Conservation (phyloP, 2,329 filamentous ascomycete species). For the Colletotrichum magnum region DNA sequence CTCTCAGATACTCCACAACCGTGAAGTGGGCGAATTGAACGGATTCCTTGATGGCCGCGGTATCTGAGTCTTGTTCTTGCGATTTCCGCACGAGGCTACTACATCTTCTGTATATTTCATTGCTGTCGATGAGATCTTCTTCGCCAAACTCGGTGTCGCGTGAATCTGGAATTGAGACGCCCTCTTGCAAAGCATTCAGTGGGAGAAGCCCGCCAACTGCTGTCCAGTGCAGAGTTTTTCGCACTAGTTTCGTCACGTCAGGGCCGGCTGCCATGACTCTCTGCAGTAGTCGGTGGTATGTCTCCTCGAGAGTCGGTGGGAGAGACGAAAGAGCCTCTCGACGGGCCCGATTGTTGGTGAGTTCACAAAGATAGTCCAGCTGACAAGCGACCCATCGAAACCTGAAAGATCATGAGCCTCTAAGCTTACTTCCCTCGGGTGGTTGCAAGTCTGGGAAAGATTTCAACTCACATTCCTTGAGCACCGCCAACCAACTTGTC, state of each 20-base stretch:
- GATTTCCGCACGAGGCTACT: conserved; percentile 5
- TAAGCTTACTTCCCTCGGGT: background rate
- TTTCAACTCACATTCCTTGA: background rate
- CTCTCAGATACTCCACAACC: background rate
- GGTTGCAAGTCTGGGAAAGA: background rate
- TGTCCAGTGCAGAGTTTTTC: conserved; percentile 11
- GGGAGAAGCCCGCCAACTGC: accelerated
- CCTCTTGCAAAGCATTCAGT: background rate
- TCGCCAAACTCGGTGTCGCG: background rate
- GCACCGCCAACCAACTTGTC: background rate
- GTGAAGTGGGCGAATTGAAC: conserved; percentile 19
- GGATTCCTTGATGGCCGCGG: background rate
- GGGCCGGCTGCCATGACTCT: background rate
- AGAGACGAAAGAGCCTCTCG: background rate
- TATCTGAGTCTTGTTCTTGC: background rate
- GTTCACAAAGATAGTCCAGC: conserved; percentile 7
- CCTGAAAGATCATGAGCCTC: background rate
- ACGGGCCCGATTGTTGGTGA: background rate
- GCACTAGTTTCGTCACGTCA: background rate
- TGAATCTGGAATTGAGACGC: background rate
- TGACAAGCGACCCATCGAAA: conserved; percentile 24
- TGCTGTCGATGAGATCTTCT: background rate
- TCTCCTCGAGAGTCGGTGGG: conserved; percentile 3
- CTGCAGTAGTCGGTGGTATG: background rate
- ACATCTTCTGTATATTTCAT: background rate